Evolutionary conservation across 2,329 filamentous ascomycete genomes (phyloP).

Genomic region (Neophaeococcomyces aloes): DNA sequence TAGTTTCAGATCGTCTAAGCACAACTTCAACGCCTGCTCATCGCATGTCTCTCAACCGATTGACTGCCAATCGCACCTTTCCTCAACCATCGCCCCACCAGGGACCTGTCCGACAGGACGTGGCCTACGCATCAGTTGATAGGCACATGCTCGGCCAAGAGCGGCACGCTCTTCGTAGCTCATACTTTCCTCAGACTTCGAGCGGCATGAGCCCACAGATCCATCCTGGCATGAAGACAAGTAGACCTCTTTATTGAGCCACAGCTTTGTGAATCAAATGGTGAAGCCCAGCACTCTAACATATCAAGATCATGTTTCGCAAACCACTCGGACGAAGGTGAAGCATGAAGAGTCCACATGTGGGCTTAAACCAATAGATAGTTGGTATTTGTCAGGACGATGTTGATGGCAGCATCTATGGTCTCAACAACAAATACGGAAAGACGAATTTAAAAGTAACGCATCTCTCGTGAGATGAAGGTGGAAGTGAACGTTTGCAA

Average conservation of each 20-base stretch:
- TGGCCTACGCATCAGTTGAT: neutral
- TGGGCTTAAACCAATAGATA: no score
- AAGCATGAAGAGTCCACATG: no score
- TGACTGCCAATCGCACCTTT: neutral
- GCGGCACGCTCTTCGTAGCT: neutral
- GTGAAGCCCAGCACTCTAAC: no score
- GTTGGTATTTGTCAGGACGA: no score
- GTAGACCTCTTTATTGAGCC: neutral
- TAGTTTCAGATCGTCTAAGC: neutral
- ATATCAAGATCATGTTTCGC: no score
- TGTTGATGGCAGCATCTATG: no score
- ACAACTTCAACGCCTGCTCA: slow-evolving; percentile 4
- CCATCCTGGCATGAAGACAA: neutral
- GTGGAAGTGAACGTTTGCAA: no score
- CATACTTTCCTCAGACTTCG: neutral
- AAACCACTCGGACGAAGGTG: no score
- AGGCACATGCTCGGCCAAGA: neutral
- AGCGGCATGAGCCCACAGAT: neutral
- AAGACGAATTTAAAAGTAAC: no score
- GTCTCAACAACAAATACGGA: no score
- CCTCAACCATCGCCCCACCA: neutral
- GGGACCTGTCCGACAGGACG: neutral
- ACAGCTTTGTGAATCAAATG: no score
- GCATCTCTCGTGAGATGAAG: no score
- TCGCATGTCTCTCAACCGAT: neutral